A percentile compares a stretch with the other conserved stretches of the same genome.
phyloP scores from a whole-genome alignment of 2,329 filamentous ascomycete species.

The Exophiala lecanii-corni region DNA sequence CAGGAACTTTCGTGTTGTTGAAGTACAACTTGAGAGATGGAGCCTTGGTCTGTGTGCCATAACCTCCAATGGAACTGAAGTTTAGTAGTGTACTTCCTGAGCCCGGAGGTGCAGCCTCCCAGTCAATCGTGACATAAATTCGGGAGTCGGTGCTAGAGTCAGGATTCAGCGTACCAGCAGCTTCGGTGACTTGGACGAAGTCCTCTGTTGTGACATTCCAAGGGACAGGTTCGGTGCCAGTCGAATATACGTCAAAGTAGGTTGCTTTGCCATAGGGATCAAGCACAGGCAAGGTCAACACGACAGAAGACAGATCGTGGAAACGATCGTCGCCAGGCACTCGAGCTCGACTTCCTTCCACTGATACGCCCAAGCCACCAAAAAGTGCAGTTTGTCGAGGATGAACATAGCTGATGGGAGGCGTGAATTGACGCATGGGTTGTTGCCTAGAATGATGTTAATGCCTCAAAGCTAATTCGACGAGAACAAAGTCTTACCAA shows the following conservation, averaged over 20 bases:
- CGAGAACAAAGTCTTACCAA: no score
- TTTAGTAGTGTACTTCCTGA: constrained; percentile 26
- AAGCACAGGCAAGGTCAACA: constrained; percentile 52
- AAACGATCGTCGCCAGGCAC: constrained; percentile 63
- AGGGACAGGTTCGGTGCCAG: constrained; percentile 50
- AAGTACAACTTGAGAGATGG: constrained; percentile 56
- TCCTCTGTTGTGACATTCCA: constrained; percentile 49
- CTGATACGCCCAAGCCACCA: constrained; percentile 60
- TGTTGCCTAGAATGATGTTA: constrained; percentile 54
- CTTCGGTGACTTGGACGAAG: constrained; percentile 51
- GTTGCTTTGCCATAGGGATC: constrained; percentile 55
- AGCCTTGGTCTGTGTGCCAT: constrained; percentile 37
- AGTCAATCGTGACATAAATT: constrained; percentile 54
- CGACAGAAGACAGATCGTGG: constrained; percentile 48
- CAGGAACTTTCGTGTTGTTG: constrained; percentile 45
- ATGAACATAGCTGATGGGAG: no score
- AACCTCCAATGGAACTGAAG: no score
- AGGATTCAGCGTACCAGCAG: constrained; percentile 46
- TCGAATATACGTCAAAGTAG: constrained; percentile 61
- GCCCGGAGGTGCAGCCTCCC: constrained; percentile 43
- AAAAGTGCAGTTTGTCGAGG: no score
- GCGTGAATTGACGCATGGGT: no score
- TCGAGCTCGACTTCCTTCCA: constrained; percentile 63
- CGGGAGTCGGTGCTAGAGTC: constrained; percentile 47
- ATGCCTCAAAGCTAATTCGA: no score